phyloP scores from a whole-genome alignment of 202 grass and related monocot genomes.

The Musa balbisiana region DNA sequence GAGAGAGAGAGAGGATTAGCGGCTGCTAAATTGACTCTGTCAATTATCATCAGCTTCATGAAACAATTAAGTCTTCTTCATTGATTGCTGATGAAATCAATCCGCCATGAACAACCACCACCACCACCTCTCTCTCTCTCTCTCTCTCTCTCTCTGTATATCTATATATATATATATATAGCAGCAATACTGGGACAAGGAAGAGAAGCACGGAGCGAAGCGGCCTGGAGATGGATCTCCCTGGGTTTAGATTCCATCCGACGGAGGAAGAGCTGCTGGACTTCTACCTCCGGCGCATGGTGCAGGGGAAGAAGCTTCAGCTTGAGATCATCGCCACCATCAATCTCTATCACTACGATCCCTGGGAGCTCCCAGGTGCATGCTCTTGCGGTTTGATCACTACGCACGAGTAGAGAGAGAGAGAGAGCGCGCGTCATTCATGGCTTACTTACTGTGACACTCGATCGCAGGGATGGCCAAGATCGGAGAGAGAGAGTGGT shows the following conservation, averaged over 20 bases:
- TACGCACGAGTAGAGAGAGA: too few relatives aligned
- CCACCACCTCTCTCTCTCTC: too few relatives aligned
- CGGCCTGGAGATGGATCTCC: conserved; percentile 35
- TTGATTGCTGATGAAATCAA: too few relatives aligned
- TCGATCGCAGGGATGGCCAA: conserved; percentile 29
- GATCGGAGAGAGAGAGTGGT: conserved; percentile 88
- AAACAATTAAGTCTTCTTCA: too few relatives aligned
- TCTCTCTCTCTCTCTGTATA: too few relatives aligned
- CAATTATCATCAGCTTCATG: too few relatives aligned
- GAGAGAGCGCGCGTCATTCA: too few relatives aligned
- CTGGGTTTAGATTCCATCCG: conserved; percentile 89
- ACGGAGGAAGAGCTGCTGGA: conserved; percentile 94
- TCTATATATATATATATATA: too few relatives aligned
- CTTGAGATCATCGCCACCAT: conserved; percentile 83
- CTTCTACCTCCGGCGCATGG: conserved; percentile 70
- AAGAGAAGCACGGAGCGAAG: not conserved
- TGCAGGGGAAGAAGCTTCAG: conserved; percentile 42
- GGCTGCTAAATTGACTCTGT: too few relatives aligned
- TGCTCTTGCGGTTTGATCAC: not conserved
- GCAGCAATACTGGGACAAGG: not conserved
- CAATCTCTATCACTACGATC: conserved; percentile 71
- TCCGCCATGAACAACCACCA: too few relatives aligned
- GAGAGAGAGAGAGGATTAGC: too few relatives aligned
- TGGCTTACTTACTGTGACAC: too few relatives aligned
- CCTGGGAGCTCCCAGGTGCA: conserved; percentile 55